phyloP scores from a whole-genome alignment of 2,329 filamentous ascomycete species.

The Mycosphaerelloides madeirae region DNA sequence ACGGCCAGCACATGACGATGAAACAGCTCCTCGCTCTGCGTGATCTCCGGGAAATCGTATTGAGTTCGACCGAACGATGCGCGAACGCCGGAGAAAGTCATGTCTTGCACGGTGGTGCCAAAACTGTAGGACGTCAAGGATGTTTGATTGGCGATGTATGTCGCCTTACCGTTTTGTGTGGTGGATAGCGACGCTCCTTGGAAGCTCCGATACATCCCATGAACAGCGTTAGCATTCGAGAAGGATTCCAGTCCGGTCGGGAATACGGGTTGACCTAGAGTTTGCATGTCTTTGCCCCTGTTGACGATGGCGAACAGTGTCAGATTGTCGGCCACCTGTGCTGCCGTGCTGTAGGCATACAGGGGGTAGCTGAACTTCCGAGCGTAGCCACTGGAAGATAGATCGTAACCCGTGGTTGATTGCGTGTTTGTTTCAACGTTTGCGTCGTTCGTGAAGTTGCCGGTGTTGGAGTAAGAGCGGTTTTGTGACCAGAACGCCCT shows the following conservation, averaged over 20 bases:
- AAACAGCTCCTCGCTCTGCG: constrained; percentile 48
- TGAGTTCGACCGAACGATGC: constrained; percentile 1
- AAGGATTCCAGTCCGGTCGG: constrained; percentile 60
- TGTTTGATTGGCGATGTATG: constrained; percentile 48
- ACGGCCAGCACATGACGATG: constrained; percentile 51
- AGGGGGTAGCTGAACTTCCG: constrained; percentile 58
- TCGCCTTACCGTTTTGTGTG: constrained; percentile 54
- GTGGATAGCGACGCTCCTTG: constrained; percentile 45
- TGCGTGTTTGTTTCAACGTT: constrained; percentile 52
- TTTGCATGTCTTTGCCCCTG: constrained; percentile 47
- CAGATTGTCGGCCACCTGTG: constrained; percentile 38
- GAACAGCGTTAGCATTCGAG: constrained; percentile 3
- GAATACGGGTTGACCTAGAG: constrained; percentile 48
- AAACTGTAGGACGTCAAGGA: constrained; percentile 47
- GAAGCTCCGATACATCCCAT: constrained; percentile 21
- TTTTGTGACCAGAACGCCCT: constrained; percentile 55
- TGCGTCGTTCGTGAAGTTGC: constrained; percentile 51
- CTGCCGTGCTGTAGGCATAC: constrained; percentile 51
- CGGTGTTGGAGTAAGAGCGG: constrained; percentile 54
- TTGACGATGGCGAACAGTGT: constrained; percentile 46
- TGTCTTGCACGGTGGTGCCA: constrained; percentile 55
- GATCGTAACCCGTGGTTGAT: constrained; percentile 47
- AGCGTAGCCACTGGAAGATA: constrained; percentile 35
- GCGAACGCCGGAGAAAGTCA: constrained; percentile 49
- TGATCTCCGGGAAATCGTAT: constrained; percentile 12